phyloP scores from a whole-genome alignment of 2,329 filamentous ascomycete species.

The Fusarium sp. region DNA sequence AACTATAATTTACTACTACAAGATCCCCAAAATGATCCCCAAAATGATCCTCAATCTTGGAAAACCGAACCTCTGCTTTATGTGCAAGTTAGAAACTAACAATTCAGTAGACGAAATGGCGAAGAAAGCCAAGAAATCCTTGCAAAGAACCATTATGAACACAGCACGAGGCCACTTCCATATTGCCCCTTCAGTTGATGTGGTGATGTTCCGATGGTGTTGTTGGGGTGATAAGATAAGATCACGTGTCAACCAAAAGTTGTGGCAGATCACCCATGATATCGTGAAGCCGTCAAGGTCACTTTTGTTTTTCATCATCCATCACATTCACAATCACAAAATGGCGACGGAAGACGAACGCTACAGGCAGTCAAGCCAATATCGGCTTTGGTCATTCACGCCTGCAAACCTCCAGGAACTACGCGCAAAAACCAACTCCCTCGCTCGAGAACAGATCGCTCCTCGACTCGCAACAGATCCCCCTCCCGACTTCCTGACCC shows the following conservation, averaged over 20 bases:
- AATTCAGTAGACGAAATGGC: too few species aligned
- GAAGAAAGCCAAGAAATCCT: too few species aligned
- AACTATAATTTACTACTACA: too few species aligned
- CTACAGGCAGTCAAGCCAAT: slow-evolving; percentile 91
- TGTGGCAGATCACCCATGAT: slow-evolving; percentile 1
- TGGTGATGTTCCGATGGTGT: neutral
- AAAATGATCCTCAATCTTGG: too few species aligned
- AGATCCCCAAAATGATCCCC: too few species aligned
- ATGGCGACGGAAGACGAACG: slow-evolving; percentile 89
- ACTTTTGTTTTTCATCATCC: slow-evolving; percentile 4
- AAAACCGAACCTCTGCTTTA: too few species aligned
- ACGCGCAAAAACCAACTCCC: slow-evolving; percentile 79
- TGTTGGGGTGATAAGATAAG: slow-evolving; percentile 16
- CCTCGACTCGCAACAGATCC: slow-evolving; percentile 62
- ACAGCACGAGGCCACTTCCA: too few species aligned
- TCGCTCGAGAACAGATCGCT: slow-evolving; percentile 71
- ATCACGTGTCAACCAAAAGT: slow-evolving; percentile 18
- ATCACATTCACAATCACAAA: slow-evolving; percentile 22
- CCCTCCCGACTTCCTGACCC: slow-evolving; percentile 80
- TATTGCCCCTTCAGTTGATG: neutral
- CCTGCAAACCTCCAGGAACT: slow-evolving; percentile 74
- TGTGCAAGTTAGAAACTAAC: too few species aligned
- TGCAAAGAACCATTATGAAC: too few species aligned
- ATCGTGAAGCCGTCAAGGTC: neutral
- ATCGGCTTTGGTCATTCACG: slow-evolving; percentile 91